Evolutionary conservation across 2,329 filamentous ascomycete species (phyloP).

Genomic region (Calonectria fujianensis): DNA sequence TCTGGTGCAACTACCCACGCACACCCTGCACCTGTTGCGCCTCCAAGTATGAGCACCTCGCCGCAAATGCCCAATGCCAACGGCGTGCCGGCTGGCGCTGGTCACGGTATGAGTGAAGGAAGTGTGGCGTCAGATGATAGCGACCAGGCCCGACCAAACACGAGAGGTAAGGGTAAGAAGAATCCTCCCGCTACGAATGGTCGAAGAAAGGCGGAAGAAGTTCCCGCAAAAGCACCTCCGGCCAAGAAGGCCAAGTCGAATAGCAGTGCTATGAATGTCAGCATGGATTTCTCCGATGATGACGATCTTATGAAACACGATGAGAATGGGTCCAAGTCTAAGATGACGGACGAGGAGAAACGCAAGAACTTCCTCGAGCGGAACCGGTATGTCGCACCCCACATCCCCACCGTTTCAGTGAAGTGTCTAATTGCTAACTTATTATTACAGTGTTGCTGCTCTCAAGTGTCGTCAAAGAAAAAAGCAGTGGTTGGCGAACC

Average conservation of each 20-base stretch:
- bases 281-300: conserved; percentile 71
- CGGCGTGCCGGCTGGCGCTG: conserved; percentile 65
- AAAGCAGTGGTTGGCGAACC: conserved; percentile 98
- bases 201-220: conserved; percentile 85
- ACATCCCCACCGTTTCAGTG: neutral
- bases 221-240: conserved; percentile 76
- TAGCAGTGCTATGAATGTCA: conserved; percentile 61
- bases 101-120: conserved; percentile 79
- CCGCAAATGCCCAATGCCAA: conserved; percentile 72
- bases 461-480: conserved; percentile 98
- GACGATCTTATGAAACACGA: conserved; percentile 67
- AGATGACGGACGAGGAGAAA: conserved; percentile 88
- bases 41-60: conserved; percentile 65
- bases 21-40: conserved; percentile 64
- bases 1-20: conserved; percentile 70
- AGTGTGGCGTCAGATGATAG: conserved; percentile 84
- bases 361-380: conserved; percentile 97
- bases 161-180: conserved; percentile 82
- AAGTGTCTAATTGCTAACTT: conserved; percentile 30
- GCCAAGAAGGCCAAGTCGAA: conserved; percentile 81
- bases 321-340: conserved; percentile 53
- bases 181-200: conserved; percentile 75
- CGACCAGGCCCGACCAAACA: conserved; percentile 78
- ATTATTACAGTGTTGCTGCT: conserved; percentile 84
- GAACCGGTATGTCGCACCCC: conserved; percentile 83